Conservation (phyloP, 345 rosid genomes). For the Carallia pectinifolia region DNA sequence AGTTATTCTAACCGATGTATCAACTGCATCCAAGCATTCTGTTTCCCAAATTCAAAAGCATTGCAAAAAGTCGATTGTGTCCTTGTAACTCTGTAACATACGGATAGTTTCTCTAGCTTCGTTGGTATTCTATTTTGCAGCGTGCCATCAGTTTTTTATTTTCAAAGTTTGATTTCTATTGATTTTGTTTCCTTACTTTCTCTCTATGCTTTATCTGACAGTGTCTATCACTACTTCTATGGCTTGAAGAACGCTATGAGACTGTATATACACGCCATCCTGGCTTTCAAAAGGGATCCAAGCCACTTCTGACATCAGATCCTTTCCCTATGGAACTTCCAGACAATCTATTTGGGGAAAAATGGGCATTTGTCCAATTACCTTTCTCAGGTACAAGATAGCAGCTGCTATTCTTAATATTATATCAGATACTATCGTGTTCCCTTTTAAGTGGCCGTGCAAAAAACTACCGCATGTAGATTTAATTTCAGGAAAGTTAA, state of each 20-base stretch:
- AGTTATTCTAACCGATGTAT: too few species aligned
- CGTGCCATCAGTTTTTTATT: neutral
- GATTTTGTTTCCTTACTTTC: neutral
- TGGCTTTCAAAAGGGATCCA: slow-evolving; percentile 88
- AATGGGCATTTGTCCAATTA: slow-evolving; percentile 93
- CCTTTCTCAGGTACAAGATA: slow-evolving; percentile 63
- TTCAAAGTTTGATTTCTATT: too few species aligned
- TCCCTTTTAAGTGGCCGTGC: neutral
- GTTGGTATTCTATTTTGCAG: neutral
- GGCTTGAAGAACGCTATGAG: slow-evolving; percentile 93
- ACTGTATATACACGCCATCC: slow-evolving; percentile 78
- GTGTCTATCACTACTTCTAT: slow-evolving; percentile 79
- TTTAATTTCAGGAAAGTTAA: neutral
- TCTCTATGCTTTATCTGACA: slow-evolving; percentile 25
- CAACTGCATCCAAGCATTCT: too few species aligned
- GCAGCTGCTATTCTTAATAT: neutral
- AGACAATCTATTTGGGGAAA: slow-evolving; percentile 80
- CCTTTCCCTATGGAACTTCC: slow-evolving; percentile 97
- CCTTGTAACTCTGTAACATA: too few species aligned
- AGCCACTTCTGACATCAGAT: slow-evolving; percentile 74
- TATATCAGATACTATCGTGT: neutral
- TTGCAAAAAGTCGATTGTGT: too few species aligned
- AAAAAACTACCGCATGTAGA: neutral
- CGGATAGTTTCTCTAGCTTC: neutral
- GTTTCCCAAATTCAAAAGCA: too few species aligned